phyloP scores from a whole-genome alignment of 2,329 filamentous ascomycete species.

The Chrysosporium queenslandicum region DNA sequence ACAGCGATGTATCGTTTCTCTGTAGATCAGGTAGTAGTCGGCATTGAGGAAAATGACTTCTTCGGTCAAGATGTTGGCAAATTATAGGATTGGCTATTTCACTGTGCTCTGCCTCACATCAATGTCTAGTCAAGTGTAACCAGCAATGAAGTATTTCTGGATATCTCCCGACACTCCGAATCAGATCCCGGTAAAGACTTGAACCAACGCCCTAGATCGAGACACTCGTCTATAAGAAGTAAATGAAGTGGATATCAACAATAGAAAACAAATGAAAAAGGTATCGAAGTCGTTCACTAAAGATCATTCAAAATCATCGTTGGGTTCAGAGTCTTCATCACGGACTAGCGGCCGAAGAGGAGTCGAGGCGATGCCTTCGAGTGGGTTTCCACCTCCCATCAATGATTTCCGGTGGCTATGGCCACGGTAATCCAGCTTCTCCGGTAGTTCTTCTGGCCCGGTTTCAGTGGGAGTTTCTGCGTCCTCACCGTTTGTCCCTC shows the following conservation, averaged over 20 bases:
- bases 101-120: not conserved
- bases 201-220: constrained; percentile 3
- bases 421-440: constrained; percentile 42
- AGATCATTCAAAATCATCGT: constrained; percentile 43
- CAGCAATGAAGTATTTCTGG: not conserved
- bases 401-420: constrained; percentile 49
- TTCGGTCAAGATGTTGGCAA: not conserved
- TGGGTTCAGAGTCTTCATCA: constrained; percentile 27
- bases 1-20: not conserved
- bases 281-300: constrained; percentile 1
- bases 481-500: constrained; percentile 28
- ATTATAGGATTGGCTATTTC: not conserved
- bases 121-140: not conserved
- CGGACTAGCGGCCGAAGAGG: constrained; percentile 26
- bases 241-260: constrained; percentile 4
- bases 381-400: constrained; percentile 38
- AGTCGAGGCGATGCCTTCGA: constrained; percentile 48
- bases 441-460: constrained; percentile 37
- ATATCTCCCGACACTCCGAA: not conserved
- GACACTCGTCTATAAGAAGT: constrained; percentile 2
- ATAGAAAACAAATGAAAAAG: not conserved
- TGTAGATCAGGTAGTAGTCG: no score
- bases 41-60: not conserved
- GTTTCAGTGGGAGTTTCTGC: constrained; percentile 25
- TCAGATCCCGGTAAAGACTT: not conserved